Base-by-base conservation (phyloP, 2,329 filamentous ascomycete genomes). In the Colletotrichum sansevieriae region DNA sequence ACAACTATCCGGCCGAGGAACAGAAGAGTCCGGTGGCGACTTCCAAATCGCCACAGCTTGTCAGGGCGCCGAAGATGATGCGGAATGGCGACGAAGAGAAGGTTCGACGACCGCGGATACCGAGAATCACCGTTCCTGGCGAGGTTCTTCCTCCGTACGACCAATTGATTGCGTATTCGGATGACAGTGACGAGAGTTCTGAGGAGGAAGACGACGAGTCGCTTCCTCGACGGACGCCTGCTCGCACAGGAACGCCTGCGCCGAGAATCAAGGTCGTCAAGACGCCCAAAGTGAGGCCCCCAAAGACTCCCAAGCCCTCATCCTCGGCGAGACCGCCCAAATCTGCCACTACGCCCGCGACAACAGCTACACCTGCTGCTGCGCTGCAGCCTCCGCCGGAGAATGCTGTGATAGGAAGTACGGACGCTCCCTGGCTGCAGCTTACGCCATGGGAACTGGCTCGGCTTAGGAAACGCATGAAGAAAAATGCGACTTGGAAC, bases 401-500 rank as follows among this genome's bases (percentile, higher is more conserved):
- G 33, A 85, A 90, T 70, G 87, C 87, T 2, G 82, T 87, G 2
- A 79, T 86, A 13, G 89, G 89, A 33, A 89, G 87, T 63, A 74
- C 82, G 3, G 86, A 91, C 73, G 85, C 87, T 11, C 90, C 90
- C 0, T 92, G 90, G 90, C 81, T 91, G 25, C 88, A 88, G 73
- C 82, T 92, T 43, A 91, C 89, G 7, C 82, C 84, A 15, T 91
- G 87, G 71, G 90, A 92, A 75, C 82, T 92, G 54, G 89, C 89
- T 1, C 87, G 89, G 71, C 83, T 96, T 8, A 85, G 93, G 69
- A 96, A 96, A 80, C 87, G 91, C 18, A 96, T 96, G 93, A 96
- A 96, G 86, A 96, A 96, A 84, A 96, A 96, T 75, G 91, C 92
- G 0, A 90, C 92, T 4, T 96, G 93, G 93, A 90, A 88, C 3